A percentile compares a stretch with the other conserved stretches of the same genome.
phyloP scores from a whole-genome alignment of 176 grass and related monocot species.

The Raddia guianensis region DNA sequence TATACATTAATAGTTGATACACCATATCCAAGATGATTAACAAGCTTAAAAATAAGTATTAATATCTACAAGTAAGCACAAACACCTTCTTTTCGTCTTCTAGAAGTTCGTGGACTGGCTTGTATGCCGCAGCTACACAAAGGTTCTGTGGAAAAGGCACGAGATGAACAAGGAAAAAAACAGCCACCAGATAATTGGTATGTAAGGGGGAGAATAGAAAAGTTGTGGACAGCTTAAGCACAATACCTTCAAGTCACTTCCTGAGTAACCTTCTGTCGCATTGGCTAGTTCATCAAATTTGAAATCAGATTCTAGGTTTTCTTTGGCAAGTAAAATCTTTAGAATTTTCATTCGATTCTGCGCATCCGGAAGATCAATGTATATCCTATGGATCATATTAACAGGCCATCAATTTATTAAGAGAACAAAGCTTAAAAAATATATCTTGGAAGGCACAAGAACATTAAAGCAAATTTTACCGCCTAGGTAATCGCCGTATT shows the following conservation, averaged over 20 bases:
- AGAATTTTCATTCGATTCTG: slow-evolving; percentile 91
- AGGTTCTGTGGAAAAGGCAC: slow-evolving; percentile 64
- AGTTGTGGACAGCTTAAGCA: neutral
- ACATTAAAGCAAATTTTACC: slow-evolving; percentile 44
- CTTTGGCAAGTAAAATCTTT: slow-evolving; percentile 79
- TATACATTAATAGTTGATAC: neutral
- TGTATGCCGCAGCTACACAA: slow-evolving; percentile 89
- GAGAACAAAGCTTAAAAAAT: neutral
- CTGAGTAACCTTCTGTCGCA: slow-evolving; percentile 90
- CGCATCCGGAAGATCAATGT: slow-evolving; percentile 78
- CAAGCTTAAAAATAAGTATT: neutral
- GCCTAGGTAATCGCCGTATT: slow-evolving; percentile 88
- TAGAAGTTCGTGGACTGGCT: slow-evolving; percentile 89
- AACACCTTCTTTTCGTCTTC: slow-evolving; percentile 71
- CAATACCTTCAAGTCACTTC: slow-evolving; percentile 90
- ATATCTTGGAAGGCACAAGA: neutral
- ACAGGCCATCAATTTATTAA: slow-evolving; percentile 12
- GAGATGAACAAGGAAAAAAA: slow-evolving; percentile 16
- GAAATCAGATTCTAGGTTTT: slow-evolving; percentile 79
- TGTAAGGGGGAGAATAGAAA: slow-evolving; percentile 4
- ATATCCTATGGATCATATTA: slow-evolving; percentile 66
- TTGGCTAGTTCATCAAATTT: slow-evolving; percentile 68
- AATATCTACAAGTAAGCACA: slow-evolving; percentile 22
- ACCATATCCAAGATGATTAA: neutral
- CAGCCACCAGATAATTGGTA: neutral